These are phyloP conservation scores for Saksenaea vasiformis DNA, from an alignment of 371 early-diverging fungal species.

Conservation along the genomic window DNA sequence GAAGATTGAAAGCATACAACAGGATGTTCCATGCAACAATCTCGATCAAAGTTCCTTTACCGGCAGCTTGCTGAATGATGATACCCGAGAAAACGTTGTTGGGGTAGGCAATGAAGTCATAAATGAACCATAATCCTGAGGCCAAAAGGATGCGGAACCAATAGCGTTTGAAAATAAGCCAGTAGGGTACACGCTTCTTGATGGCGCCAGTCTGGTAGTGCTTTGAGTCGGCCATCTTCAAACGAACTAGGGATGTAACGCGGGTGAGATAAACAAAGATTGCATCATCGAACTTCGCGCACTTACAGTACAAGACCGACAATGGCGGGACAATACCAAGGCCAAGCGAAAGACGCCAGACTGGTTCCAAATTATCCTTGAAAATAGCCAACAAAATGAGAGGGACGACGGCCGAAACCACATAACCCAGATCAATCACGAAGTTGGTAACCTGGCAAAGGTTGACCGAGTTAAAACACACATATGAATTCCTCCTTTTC, in stretches of 20 bases:
- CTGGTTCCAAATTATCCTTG: slow-evolving; percentile 49
- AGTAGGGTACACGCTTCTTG: slow-evolving; percentile 59
- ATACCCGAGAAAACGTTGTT: slow-evolving; percentile 56
- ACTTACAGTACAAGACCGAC: slow-evolving; percentile 59
- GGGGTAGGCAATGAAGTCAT: slow-evolving; percentile 65
- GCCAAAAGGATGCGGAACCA: slow-evolving; percentile 62
- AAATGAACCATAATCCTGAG: slow-evolving; percentile 66
- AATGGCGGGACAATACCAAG: slow-evolving; percentile 62
- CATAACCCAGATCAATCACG: slow-evolving; percentile 61
- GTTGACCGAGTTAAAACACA: not conserved
- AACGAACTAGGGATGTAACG: slow-evolving; percentile 37
- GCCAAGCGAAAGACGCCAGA: slow-evolving; percentile 60
- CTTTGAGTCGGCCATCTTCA: slow-evolving; percentile 60
- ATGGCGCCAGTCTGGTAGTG: slow-evolving; percentile 49
- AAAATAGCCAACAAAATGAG: slow-evolving; percentile 50
- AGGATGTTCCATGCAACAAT: slow-evolving; percentile 61
- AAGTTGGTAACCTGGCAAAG: slow-evolving; percentile 46
- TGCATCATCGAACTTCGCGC: not conserved
- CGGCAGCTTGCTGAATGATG: slow-evolving; percentile 52
- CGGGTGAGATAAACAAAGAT: not conserved
- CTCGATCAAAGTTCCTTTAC: slow-evolving; percentile 42
- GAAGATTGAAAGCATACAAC: slow-evolving; percentile 61
- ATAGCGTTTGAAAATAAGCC: slow-evolving; percentile 57
- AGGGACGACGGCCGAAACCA: slow-evolving; percentile 60
- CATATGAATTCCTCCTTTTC: no score